Evolutionary conservation across 192 early-diverging fungal species (phyloP).

Genomic region (Chytriomyces sp.): DNA sequence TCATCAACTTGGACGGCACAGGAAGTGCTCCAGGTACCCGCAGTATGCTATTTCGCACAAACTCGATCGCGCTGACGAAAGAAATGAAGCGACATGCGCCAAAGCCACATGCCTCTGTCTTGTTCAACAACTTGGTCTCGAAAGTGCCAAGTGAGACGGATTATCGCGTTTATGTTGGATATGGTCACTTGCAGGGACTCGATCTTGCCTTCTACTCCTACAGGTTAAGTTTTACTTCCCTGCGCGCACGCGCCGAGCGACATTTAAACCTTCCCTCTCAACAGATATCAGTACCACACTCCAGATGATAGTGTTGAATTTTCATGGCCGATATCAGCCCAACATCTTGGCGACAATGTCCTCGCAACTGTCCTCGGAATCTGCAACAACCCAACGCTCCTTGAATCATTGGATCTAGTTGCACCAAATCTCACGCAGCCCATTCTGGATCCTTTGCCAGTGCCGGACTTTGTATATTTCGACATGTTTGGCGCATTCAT

Average conservation of each 20-base stretch:
- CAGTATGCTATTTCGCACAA: slow-evolving; percentile 50
- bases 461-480: slow-evolving; percentile 46
- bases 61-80: slow-evolving; percentile 39
- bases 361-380: slow-evolving; percentile 32
- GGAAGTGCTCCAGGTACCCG: slow-evolving; percentile 41
- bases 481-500: slow-evolving; percentile 41
- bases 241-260: no score
- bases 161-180: slow-evolving; percentile 42
- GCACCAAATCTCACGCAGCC: neutral
- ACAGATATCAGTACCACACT: slow-evolving; percentile 56
- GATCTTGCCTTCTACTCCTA: slow-evolving; percentile 53
- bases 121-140: slow-evolving; percentile 48
- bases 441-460: slow-evolving; percentile 3
- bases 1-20: slow-evolving; percentile 59
- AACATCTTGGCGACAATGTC: slow-evolving; percentile 57
- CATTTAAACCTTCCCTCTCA: no score
- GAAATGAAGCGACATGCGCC: slow-evolving; percentile 36
- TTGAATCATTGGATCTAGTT: slow-evolving; percentile 9
- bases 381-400: slow-evolving; percentile 13
- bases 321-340: slow-evolving; percentile 37
- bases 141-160: slow-evolving; percentile 51
- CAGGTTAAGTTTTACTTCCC: no score
- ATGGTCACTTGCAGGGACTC: slow-evolving; percentile 46
- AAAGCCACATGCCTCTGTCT: slow-evolving; percentile 53
- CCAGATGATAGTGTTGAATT: slow-evolving; percentile 45